phyloP scores from a whole-genome alignment of 2,329 filamentous ascomycete species.

The Ustilaginoidea virens region DNA sequence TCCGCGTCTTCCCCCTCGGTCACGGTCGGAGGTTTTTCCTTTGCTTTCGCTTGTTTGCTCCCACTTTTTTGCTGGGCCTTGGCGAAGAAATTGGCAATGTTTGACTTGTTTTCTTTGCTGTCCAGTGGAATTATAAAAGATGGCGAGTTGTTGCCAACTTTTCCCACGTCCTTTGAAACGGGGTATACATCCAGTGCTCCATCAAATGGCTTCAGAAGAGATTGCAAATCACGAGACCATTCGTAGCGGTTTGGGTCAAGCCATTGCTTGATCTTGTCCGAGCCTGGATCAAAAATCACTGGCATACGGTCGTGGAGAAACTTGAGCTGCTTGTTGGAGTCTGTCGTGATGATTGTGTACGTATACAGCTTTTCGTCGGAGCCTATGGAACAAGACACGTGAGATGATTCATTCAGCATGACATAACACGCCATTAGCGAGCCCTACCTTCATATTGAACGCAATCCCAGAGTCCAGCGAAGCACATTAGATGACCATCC shows the following conservation, averaged over 20 bases:
- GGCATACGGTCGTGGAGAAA: slow-evolving; percentile 96
- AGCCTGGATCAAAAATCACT: slow-evolving; percentile 69
- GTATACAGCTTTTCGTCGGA: slow-evolving; percentile 58
- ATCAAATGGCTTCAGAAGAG: slow-evolving; percentile 60
- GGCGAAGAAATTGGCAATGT: slow-evolving; percentile 86
- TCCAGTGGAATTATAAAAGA: slow-evolving; percentile 70
- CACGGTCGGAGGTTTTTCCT: too few relatives aligned
- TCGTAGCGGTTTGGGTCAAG: slow-evolving; percentile 55
- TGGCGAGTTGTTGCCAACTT: slow-evolving; percentile 82
- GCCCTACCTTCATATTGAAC: slow-evolving; percentile 63
- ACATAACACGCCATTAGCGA: too few relatives aligned
- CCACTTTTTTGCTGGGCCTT: slow-evolving; percentile 30
- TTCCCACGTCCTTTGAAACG: slow-evolving; percentile 79
- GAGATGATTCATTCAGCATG: not conserved
- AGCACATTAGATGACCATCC: slow-evolving; percentile 72
- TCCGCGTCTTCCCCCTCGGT: too few relatives aligned
- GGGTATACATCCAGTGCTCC: slow-evolving; percentile 74
- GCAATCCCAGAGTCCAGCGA: slow-evolving; percentile 86
- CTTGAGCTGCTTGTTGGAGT: slow-evolving; percentile 63
- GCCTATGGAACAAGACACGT: slow-evolving; percentile 2
- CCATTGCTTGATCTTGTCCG: slow-evolving; percentile 56
- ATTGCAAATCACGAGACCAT: slow-evolving; percentile 69
- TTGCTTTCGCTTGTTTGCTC: not conserved
- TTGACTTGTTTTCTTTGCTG: slow-evolving; percentile 78
- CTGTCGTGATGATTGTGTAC: slow-evolving; percentile 88